A percentile compares a stretch with the other conserved stretches of the same genome.
Evolutionary conservation across 148 eudicot genomes (phyloP).

Genomic region (Camellia lanceoleosa): DNA sequence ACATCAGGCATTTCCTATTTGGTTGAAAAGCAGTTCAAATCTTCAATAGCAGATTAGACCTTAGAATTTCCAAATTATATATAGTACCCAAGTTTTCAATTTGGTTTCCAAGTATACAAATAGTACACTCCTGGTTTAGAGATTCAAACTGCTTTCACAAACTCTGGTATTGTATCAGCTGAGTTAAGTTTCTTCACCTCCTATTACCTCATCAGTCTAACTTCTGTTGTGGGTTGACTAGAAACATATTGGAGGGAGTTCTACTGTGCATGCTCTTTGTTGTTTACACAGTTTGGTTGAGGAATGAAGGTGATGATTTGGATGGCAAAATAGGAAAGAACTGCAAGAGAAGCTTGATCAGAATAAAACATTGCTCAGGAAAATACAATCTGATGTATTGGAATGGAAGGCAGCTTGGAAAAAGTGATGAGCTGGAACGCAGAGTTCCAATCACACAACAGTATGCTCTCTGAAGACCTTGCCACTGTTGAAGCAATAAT

Average conservation of each 20-base stretch:
- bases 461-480: too few relatives aligned
- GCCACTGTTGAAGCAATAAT: too few relatives aligned
- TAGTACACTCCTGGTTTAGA: neutral
- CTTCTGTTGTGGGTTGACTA: neutral
- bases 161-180: neutral
- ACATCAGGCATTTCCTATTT: neutral
- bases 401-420: neutral
- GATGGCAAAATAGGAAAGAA: neutral
- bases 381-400: neutral
- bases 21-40: neutral
- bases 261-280: neutral
- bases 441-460: too few relatives aligned
- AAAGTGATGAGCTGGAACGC: neutral
- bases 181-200: neutral
- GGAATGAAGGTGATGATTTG: neutral
- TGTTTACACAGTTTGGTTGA: constrained; percentile 1
- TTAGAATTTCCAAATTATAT: neutral
- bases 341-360: neutral
- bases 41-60: neutral
- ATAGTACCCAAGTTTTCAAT: neutral
- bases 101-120: neutral
- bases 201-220: neutral
- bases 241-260: neutral
- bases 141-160: neutral
- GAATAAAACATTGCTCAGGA: neutral